Conservation (phyloP, 306 rosid species). For the Quercus aquifolioides region DNA sequence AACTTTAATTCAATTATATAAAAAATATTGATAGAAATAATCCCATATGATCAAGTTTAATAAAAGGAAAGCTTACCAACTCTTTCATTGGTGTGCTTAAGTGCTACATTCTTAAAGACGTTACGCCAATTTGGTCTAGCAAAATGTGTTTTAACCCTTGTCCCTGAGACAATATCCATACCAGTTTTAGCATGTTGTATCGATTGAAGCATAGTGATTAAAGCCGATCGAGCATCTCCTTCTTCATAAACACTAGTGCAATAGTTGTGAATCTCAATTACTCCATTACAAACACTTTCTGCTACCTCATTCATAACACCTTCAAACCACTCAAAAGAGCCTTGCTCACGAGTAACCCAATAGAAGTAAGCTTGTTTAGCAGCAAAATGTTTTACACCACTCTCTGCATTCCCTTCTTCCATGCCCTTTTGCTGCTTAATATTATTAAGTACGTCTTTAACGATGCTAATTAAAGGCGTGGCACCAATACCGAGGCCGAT, state of each 20-base stretch:
- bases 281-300: conserved; percentile 53
- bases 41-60: not conserved
- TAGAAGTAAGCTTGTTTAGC: conserved; percentile 79
- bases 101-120: conserved; percentile 58
- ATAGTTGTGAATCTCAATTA: conserved; percentile 78
- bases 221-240: conserved; percentile 87
- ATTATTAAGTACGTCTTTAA: conserved; percentile 80
- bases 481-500: conserved; percentile 91
- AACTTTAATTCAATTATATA: not conserved
- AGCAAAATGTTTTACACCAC: conserved; percentile 44
- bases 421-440: conserved; percentile 53
- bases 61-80: conserved; percentile 55
- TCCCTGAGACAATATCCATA: conserved; percentile 76
- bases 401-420: conserved; percentile 43
- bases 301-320: conserved; percentile 89
- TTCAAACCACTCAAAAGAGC: conserved; percentile 85
- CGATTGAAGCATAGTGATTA: conserved; percentile 85
- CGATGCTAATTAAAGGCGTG: conserved; percentile 78
- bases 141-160: conserved; percentile 77
- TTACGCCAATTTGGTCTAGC: conserved; percentile 86
- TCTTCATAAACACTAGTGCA: conserved; percentile 90
- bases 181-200: conserved; percentile 78
- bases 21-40: not conserved
- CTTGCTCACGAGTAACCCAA: conserved; percentile 93
- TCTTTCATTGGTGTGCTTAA: conserved; percentile 57